Evolutionary conservation across 2,329 filamentous ascomycete genomes (phyloP).

Genomic region (Xylariaceae sp.): DNA sequence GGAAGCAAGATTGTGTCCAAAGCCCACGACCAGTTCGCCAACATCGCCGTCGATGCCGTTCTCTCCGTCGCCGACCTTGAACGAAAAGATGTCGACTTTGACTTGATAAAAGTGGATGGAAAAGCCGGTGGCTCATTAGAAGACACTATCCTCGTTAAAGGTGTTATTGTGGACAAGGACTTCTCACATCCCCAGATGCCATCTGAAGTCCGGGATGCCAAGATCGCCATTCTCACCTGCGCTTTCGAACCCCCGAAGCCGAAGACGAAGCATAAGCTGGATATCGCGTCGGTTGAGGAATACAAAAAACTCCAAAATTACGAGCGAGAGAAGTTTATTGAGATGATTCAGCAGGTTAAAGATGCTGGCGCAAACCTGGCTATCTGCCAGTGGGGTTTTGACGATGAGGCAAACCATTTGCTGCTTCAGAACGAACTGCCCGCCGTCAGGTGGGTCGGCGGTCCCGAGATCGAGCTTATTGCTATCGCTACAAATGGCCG

Average conservation of each 20-base stretch:
- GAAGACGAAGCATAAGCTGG: slow-evolving; percentile 99
- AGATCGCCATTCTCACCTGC: slow-evolving; percentile 95
- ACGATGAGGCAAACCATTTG: slow-evolving; percentile 97
- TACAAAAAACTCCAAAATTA: slow-evolving; percentile 97
- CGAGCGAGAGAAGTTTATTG: slow-evolving; percentile 91
- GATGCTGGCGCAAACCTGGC: slow-evolving; percentile 93
- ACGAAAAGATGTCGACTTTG: slow-evolving; percentile 96
- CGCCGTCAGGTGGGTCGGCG: slow-evolving; percentile 95
- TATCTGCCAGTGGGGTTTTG: slow-evolving; percentile 99
- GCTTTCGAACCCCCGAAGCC: slow-evolving; percentile 98
- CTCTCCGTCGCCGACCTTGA: slow-evolving; percentile 94
- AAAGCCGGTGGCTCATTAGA: slow-evolving; percentile 94
- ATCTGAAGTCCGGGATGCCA: slow-evolving; percentile 87
- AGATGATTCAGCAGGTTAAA: slow-evolving; percentile 99
- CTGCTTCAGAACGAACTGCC: slow-evolving; percentile 94
- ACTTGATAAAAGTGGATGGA: slow-evolving; percentile 98
- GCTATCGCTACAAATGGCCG: slow-evolving; percentile 97
- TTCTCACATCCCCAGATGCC: slow-evolving; percentile 99
- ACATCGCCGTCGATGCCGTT: slow-evolving; percentile 95
- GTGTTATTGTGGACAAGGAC: slow-evolving; percentile 98
- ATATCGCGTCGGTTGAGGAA: slow-evolving; percentile 94
- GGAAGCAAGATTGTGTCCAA: slow-evolving; percentile 99
- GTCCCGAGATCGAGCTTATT: slow-evolving; percentile 96
- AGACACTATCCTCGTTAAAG: slow-evolving; percentile 91
- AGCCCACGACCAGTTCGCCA: slow-evolving; percentile 94